phyloP scores from a whole-genome alignment of 176 grass and related monocot species.

The Carex myosuroides region DNA sequence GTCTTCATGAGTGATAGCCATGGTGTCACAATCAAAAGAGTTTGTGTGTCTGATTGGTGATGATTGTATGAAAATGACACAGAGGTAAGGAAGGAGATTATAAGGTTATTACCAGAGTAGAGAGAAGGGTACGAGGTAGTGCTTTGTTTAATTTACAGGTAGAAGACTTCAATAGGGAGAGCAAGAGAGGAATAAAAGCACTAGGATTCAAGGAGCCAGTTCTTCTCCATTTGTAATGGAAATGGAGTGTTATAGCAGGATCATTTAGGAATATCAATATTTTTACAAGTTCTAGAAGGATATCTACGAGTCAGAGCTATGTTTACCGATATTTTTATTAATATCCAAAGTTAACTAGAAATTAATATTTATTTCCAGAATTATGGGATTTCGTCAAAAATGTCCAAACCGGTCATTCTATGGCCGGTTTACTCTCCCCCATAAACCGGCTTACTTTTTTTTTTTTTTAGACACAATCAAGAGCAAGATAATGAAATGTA shows the following conservation, averaged over 20 bases:
- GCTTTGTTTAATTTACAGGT: constrained; percentile 10
- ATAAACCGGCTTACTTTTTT: too few species aligned
- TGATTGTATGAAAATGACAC: not conserved
- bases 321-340: too few species aligned
- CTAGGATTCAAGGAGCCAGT: not conserved
- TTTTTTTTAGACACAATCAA: too few species aligned
- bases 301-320: too few species aligned
- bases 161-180: constrained; percentile 18
- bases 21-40: constrained; percentile 8
- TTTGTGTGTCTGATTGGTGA: constrained; percentile 1
- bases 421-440: too few species aligned
- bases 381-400: too few species aligned
- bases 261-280: too few species aligned
- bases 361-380: too few species aligned
- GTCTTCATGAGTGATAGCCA: constrained; percentile 80
- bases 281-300: too few species aligned
- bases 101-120: constrained; percentile 30
- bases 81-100: constrained; percentile 19
- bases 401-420: too few species aligned
- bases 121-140: not conserved
- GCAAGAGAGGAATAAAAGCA: constrained; percentile 61
- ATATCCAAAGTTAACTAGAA: too few species aligned
- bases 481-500: too few species aligned
- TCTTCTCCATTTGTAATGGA: constrained; percentile 16
- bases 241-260: not conserved